Evolutionary conservation across 106 monocot species (phyloP), one percentile per base, ranked within the genome.

Genomic region (Triglochin maritima): DNA sequence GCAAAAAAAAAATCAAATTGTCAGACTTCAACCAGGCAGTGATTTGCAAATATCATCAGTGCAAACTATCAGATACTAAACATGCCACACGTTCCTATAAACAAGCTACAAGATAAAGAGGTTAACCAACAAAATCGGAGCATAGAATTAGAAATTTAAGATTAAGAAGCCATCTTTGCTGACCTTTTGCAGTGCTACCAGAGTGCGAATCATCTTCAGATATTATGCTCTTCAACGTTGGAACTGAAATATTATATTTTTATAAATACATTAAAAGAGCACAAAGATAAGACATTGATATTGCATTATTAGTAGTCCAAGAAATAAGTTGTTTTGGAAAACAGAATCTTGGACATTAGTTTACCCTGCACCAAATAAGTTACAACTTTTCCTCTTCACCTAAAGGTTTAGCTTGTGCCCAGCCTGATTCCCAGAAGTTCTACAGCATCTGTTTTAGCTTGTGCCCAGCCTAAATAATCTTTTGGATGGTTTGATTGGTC

Each of bases 171-270:
- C 16, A 62, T 17, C 4, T 59, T 58, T 59, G 66, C 70, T 78
- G 67, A 84, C 86, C 84, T 83, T 81, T 90, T 15, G 71, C 72
- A 62, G 4, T 59, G 59, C 59, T 17, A 8, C n/a, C 29, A 4
- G 17, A 45, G 9, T 70, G 77, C 63, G 59, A 61, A 73, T 88
- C 92, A 67, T 86, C 93, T 76, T 86, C 86, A 57, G 83, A 74
- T 49, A 89, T 89, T 17, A 83, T 80, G 76, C 79, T 84, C 80
- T 93, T 89, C 83, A 84, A 79, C 14, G 77, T 72, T 29, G 72
- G 67, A 76, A 56, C 93, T 93, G 78, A 60, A 77, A 77, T 10
- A 72, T 42, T 6, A 66, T 15, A 54, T 29, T 0, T 29, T 29
- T 29, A 29, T 29, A 29, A 29, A 29, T 29, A 29, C 29, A 29